Base-by-base conservation (phyloP, 176 grass and related monocot genomes). In the Raddia distichophylla region DNA sequence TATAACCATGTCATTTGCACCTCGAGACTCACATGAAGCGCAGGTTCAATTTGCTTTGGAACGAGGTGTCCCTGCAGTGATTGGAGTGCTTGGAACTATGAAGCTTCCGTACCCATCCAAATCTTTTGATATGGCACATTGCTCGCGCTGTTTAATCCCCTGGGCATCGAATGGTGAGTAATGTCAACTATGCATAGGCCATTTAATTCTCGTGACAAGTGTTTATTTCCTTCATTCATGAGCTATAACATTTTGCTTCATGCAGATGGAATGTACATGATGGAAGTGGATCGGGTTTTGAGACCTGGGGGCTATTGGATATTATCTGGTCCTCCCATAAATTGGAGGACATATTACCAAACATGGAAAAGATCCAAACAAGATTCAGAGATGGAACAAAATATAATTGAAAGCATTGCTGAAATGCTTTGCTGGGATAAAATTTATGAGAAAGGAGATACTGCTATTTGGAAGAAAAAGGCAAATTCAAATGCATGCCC, bases 1-100 rank as follows among this genome's bases (percentile, higher is more conserved):
- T 84, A 84, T 96, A 87, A 84, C 90, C 54, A 93, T 96, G 93
- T 96, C 93, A 85, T 90, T 96, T 86, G 93, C 93, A 84, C 93
- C 93, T 67, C 78, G 82, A 66, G 87, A 90, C 52, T 89, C 85
- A 49, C 87, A 90, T 2, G 90, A 93, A 90, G 85, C 87, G 83
- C 86, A 90, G 65, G 82, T 93, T 63, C 88, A 96, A 67, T 96
- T 96, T 90, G 82, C 90, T 80, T 73, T 95, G 87, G 93, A 95
- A 78, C 69, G 93, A 90, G 90, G 93, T 75, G 85, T 90, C 60
- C 93, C 93, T 84, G 88, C 93, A 75, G 82, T 93, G 61, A 93
- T 96, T 79, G 93, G 90, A 81, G 93, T 88, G 35, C 80, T 96
- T 55, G 90, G 90, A 83, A 93, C 93, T 73, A 71, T 89, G 77